Evolutionary conservation across 2,329 filamentous ascomycete genomes (phyloP).

Genomic region (Fusarium stilboides): DNA sequence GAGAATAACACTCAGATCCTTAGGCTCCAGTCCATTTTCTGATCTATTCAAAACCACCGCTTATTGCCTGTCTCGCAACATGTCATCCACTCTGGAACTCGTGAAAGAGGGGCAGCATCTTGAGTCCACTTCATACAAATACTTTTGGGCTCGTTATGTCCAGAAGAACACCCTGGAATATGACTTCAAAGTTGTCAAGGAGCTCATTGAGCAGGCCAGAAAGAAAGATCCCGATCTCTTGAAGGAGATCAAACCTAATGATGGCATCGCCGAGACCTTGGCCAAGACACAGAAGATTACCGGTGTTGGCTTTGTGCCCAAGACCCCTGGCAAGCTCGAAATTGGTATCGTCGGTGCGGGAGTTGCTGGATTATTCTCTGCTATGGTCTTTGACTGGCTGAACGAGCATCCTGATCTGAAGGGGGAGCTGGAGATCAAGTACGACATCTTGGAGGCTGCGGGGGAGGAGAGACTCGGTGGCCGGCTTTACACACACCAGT

Average conservation of each 20-base stretch:
- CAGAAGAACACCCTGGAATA: slow-evolving; percentile 16
- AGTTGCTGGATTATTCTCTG: slow-evolving; percentile 24
- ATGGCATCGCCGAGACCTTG: slow-evolving; percentile 12
- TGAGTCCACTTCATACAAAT: slow-evolving; percentile 22
- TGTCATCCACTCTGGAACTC: too few relatives aligned
- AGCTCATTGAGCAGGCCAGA: slow-evolving; percentile 2
- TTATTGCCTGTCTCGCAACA: too few relatives aligned
- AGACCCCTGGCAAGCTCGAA: slow-evolving; percentile 35
- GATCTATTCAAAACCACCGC: too few relatives aligned
- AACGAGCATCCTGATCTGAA: slow-evolving; percentile 6
- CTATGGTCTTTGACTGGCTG: slow-evolving; percentile 17
- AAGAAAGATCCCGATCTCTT: background rate
- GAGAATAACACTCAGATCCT: too few relatives aligned
- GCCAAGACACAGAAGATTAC: slow-evolving; percentile 5
- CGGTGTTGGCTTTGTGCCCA: slow-evolving; percentile 11
- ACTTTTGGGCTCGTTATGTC: slow-evolving; percentile 35
- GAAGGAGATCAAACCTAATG: background rate
- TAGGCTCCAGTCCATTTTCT: too few relatives aligned
- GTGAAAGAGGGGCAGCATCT: background rate
- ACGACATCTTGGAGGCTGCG: slow-evolving; percentile 32
- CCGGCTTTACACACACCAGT: slow-evolving; percentile 35
- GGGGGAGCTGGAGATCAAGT: background rate
- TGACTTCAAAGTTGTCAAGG: slow-evolving; percentile 11
- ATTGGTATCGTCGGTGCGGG: slow-evolving; percentile 45
- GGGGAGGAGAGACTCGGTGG: slow-evolving; percentile 15